A percentile compares a stretch with the other conserved stretches of the same genome.
phyloP scores from a whole-genome alignment of 805 yeast genomes.

The Saturnispora quitensis region DNA sequence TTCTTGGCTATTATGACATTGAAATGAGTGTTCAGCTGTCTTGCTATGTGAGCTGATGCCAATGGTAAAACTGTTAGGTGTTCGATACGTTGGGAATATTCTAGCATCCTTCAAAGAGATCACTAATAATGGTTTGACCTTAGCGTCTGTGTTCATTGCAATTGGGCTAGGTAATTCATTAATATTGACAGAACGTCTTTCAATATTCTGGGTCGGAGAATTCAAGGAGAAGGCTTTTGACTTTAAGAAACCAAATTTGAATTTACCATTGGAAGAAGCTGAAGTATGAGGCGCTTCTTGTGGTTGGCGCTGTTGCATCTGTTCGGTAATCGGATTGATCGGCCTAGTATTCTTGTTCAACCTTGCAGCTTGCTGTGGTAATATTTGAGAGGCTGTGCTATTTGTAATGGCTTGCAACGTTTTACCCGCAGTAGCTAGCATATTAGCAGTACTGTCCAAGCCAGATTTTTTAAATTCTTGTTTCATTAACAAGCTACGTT shows the following conservation, averaged over 20 bases:
- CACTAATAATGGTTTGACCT: constrained; percentile 39
- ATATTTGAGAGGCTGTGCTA: background rate
- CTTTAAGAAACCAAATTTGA: constrained; percentile 25
- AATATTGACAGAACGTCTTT: constrained; percentile 32
- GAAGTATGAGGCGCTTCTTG: constrained; percentile 2
- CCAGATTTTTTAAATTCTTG: background rate
- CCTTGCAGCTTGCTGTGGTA: background rate
- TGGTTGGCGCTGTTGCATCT: background rate
- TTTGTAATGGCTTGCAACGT: background rate
- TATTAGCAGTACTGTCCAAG: background rate
- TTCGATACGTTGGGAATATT: constrained; percentile 44
- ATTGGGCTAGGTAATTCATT: constrained; percentile 43
- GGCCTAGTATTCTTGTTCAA: background rate
- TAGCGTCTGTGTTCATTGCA: constrained; percentile 29
- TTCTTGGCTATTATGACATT: constrained; percentile 52
- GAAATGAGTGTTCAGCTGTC: constrained; percentile 46
- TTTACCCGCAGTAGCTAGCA: background rate
- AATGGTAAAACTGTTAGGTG: constrained; percentile 41
- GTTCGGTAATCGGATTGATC: background rate
- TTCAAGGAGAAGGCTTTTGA: constrained; percentile 54
- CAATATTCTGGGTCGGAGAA: constrained; percentile 17
- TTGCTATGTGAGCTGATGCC: constrained; percentile 20
- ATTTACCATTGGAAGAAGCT: constrained; percentile 12
- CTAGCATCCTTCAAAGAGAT: constrained; percentile 38
- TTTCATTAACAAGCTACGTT: background rate